Percentiles rank a stretch among this genome's conserved stretches.
phyloP scores from a whole-genome alignment of 2,329 filamentous ascomycete species.

The Trichoderma sp. region DNA sequence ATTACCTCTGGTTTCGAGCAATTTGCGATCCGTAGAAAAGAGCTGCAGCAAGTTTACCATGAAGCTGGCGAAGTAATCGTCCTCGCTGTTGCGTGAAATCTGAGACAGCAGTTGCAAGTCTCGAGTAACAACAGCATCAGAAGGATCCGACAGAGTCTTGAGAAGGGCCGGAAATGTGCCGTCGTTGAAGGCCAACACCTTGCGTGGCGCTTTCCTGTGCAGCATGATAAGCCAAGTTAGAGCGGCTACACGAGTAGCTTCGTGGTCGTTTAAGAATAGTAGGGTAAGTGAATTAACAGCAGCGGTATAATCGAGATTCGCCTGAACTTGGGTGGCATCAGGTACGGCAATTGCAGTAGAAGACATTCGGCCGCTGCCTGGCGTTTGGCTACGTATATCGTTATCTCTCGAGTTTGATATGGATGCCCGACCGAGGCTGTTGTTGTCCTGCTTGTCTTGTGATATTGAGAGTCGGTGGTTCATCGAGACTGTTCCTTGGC shows the following conservation, averaged over 20 bases:
- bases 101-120: constrained; percentile 92
- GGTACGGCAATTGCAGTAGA: constrained; percentile 43
- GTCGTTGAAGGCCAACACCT: constrained; percentile 92
- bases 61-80: constrained; percentile 95
- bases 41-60: constrained; percentile 96
- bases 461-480: constrained; percentile 43
- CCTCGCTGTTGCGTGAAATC: constrained; percentile 93
- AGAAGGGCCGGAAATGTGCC: constrained; percentile 94
- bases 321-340: constrained; percentile 44
- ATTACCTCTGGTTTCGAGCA: constrained; percentile 90
- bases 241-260: constrained; percentile 89
- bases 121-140: constrained; percentile 91
- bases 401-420: constrained; percentile 52
- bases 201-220: constrained; percentile 88
- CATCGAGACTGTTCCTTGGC: constrained; percentile 26
- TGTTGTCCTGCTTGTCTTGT: constrained; percentile 45
- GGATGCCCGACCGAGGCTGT: constrained; percentile 50
- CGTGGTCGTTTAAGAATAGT: constrained; percentile 93
- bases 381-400: constrained; percentile 51
- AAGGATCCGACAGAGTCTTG: constrained; percentile 92
- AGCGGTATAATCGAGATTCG: constrained; percentile 91
- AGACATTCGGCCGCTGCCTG: constrained; percentile 46
- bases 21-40: constrained; percentile 87
- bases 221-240: constrained; percentile 97
- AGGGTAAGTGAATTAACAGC: constrained; percentile 91